Percentiles rank a stretch among this genome's conserved stretches.
phyloP scores from a whole-genome alignment of 495 filamentous ascomycete genomes.

The Talaromyces adpressus region DNA sequence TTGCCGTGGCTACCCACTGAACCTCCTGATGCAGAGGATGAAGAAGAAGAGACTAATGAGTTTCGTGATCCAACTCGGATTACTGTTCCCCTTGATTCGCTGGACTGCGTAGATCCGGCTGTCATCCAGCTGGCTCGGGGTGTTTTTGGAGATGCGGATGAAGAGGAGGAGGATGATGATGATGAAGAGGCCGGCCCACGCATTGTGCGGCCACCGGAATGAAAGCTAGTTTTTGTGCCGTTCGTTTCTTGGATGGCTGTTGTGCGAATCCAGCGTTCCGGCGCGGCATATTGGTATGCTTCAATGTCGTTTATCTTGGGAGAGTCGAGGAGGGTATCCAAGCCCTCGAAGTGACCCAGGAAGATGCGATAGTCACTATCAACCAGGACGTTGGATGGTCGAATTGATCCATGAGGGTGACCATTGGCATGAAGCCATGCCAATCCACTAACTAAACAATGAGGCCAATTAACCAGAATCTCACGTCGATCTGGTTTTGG shows the following conservation, averaged over 20 bases:
- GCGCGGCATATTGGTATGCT: slow-evolving; percentile 79
- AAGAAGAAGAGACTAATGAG: slow-evolving; percentile 31
- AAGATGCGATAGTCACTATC: slow-evolving; percentile 64
- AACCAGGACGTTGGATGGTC: slow-evolving; percentile 75
- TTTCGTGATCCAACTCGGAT: slow-evolving; percentile 28
- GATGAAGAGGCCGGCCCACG: neutral
- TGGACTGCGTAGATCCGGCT: slow-evolving; percentile 16
- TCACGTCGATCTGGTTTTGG: slow-evolving; percentile 63
- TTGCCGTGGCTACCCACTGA: slow-evolving; percentile 15
- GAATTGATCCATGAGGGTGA: slow-evolving; percentile 70
- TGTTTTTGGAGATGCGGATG: neutral
- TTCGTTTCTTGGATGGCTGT: slow-evolving; percentile 26
- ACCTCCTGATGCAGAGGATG: slow-evolving; percentile 31
- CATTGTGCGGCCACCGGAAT: slow-evolving; percentile 42
- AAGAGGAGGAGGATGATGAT: slow-evolving; percentile 1
- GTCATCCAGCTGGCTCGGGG: slow-evolving; percentile 13
- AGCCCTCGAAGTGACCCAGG: slow-evolving; percentile 63
- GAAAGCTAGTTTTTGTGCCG: slow-evolving; percentile 23
- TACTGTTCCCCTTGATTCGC: slow-evolving; percentile 32
- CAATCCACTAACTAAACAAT: slow-evolving; percentile 73
- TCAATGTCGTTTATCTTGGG: slow-evolving; percentile 62
- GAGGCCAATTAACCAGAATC: slow-evolving; percentile 76
- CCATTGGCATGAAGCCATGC: slow-evolving; percentile 69
- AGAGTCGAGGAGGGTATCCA: slow-evolving; percentile 48
- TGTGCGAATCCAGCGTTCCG: slow-evolving; percentile 61